These are phyloP conservation scores for Barnettozyma sucrosica DNA, from an alignment of 805 yeast species.

Conservation along the genomic window DNA sequence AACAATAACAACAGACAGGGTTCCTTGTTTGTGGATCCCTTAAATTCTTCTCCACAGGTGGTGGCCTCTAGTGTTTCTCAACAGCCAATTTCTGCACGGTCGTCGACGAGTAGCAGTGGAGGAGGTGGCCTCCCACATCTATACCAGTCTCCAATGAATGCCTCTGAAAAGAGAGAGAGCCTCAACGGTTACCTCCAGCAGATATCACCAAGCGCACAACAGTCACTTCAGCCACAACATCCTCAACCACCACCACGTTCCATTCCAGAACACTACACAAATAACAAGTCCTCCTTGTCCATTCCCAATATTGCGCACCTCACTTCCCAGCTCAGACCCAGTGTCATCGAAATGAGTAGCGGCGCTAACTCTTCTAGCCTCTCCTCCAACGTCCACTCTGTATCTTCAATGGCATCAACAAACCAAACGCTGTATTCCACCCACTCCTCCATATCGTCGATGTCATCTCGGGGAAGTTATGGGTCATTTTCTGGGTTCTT, in stretches of 20 bases:
- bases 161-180: neutral
- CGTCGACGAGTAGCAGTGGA: neutral
- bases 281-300: neutral
- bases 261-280: slow-evolving; percentile 3
- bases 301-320: slow-evolving; percentile 16
- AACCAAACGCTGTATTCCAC: slow-evolving; percentile 20
- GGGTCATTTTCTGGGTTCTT: slow-evolving; percentile 16
- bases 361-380: neutral
- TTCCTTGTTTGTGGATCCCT: slow-evolving; percentile 24
- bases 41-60: slow-evolving; percentile 13
- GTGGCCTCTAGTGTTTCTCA: neutral
- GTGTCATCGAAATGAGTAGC: slow-evolving; percentile 17
- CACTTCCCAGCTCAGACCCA: slow-evolving; percentile 22
- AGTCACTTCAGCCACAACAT: neutral
- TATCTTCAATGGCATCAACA: slow-evolving; percentile 18
- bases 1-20: slow-evolving; percentile 18
- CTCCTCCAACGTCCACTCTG: slow-evolving; percentile 9
- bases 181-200: neutral
- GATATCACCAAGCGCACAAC: neutral
- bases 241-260: slow-evolving; percentile 5
- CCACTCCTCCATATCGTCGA: slow-evolving; percentile 23
- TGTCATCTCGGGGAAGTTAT: slow-evolving; percentile 22
- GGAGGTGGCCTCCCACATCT: neutral
- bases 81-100: neutral
- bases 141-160: neutral